These are phyloP conservation scores for Vitis hybrid DNA, from an alignment of 177 flowering plant species.

Conservation along the genomic window DNA sequence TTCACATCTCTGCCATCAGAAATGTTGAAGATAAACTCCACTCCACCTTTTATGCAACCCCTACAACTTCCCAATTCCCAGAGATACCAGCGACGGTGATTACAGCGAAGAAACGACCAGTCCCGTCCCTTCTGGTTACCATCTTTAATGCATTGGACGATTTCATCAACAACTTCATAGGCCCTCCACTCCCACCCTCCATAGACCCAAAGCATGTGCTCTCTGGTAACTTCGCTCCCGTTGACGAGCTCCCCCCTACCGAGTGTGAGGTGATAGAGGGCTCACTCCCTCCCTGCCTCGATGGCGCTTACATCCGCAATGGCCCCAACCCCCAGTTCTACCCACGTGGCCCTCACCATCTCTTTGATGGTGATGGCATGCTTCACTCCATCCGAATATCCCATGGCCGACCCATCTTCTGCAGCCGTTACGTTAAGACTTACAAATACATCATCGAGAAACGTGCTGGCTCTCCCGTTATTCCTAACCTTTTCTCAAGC, in stretches of 20 bases:
- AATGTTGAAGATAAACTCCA: conserved; percentile 30
- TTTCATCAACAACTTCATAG: conserved; percentile 64
- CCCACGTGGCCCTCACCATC: conserved; percentile 83
- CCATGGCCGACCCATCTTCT: conserved; percentile 55
- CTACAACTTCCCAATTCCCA: conserved; percentile 4
- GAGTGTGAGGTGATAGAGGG: conserved; percentile 54
- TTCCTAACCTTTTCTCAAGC: conserved; percentile 60
- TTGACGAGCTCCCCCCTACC: conserved; percentile 75
- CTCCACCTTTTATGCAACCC: not conserved
- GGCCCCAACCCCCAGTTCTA: conserved; percentile 86
- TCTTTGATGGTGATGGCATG: conserved; percentile 96
- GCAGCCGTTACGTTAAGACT: conserved; percentile 76
- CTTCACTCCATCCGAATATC: conserved; percentile 64
- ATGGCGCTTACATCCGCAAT: conserved; percentile 84
- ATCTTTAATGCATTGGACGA: conserved; percentile 55
- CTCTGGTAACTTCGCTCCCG: conserved; percentile 73
- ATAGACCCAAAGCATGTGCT: conserved; percentile 60
- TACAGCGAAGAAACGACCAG: not conserved
- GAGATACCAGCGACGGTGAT: not conserved
- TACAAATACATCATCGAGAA: conserved; percentile 53
- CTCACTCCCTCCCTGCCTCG: conserved; percentile 55
- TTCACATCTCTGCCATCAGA: conserved; percentile 26
- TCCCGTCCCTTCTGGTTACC: conserved; percentile 27
- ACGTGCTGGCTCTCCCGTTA: conserved; percentile 37
- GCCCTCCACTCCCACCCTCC: conserved; percentile 56